Evolutionary conservation across 2,329 filamentous ascomycete genomes (phyloP).

Genomic region (Cercospora sp.): DNA sequence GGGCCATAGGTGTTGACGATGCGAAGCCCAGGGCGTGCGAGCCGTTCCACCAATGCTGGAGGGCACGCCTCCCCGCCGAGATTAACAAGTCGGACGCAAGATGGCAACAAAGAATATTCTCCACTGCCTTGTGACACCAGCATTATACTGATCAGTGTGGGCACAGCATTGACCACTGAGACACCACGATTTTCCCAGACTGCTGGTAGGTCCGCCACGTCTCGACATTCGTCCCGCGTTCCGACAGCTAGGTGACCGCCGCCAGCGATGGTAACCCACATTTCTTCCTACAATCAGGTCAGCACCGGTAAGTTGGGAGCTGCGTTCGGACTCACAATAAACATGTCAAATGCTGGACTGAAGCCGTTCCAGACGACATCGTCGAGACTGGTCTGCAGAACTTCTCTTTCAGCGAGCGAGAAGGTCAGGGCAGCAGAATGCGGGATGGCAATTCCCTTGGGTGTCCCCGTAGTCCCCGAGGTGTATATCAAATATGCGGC

Average conservation of each 20-base stretch:
- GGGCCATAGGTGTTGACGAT: constrained; percentile 33
- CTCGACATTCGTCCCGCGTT: constrained; percentile 27
- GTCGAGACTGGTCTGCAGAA: constrained; percentile 21
- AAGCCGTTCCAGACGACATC: constrained; percentile 31
- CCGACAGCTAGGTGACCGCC: constrained; percentile 30
- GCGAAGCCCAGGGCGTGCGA: constrained; percentile 25
- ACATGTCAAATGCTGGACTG: constrained; percentile 32
- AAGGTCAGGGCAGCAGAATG: constrained; percentile 28
- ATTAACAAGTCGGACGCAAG: constrained; percentile 26
- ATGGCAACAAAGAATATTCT: constrained; percentile 22
- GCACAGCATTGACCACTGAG: constrained; percentile 29
- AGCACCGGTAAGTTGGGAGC: background rate
- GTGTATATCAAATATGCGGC: constrained; percentile 36
- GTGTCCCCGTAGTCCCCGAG: constrained; percentile 33
- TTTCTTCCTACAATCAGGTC: constrained; percentile 23
- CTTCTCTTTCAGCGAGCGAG: constrained; percentile 27
- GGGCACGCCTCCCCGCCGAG: constrained; percentile 31
- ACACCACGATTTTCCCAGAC: constrained; percentile 26
- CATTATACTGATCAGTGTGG: constrained; percentile 30
- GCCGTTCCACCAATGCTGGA: constrained; percentile 24
- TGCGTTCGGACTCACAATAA: constrained; percentile 11
- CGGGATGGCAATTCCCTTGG: constrained; percentile 33
- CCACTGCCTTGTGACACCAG: constrained; percentile 20
- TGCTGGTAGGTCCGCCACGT: constrained; percentile 23
- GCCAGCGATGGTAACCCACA: constrained; percentile 32